Percentiles rank a stretch among this genome's conserved stretches.
These are phyloP conservation scores for Arthroderma sp. DNA, from an alignment of 2,329 filamentous ascomycete species.

Conservation along the genomic window DNA sequence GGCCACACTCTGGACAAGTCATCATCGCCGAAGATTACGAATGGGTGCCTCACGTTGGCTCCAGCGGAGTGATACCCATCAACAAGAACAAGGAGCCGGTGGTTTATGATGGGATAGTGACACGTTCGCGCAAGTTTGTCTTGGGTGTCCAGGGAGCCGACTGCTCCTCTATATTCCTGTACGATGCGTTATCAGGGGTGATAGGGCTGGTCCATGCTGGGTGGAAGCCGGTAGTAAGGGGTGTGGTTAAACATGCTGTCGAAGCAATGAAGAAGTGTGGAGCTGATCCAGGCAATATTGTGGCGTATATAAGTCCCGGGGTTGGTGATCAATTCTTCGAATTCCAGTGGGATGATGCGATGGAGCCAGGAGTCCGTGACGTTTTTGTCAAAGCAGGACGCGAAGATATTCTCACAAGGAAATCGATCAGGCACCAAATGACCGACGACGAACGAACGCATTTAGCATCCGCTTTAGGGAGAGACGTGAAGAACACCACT, in stretches of 20 bases:
- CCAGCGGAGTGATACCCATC: constrained; percentile 4
- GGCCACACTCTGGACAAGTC: constrained; percentile 6
- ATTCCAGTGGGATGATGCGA: constrained; percentile 5
- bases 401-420: neutral
- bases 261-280: constrained; percentile 4
- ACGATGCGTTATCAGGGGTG: constrained; percentile 1
- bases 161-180: constrained; percentile 7
- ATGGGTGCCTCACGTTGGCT: constrained; percentile 1
- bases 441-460: constrained; percentile 1
- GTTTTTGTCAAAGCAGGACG: constrained; percentile 5
- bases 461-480: constrained; percentile 1
- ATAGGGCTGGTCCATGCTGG: constrained; percentile 6
- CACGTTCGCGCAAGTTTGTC: constrained; percentile 2
- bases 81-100: neutral
- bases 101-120: constrained; percentile 6
- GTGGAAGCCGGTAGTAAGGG: constrained; percentile 6
- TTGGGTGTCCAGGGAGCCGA: constrained; percentile 6
- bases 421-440: constrained; percentile 3
- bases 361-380: constrained; percentile 2
- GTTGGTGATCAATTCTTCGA: constrained; percentile 1
- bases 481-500: neutral
- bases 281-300: constrained; percentile 1
- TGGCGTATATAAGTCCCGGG: constrained; percentile 5
- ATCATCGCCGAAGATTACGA: constrained; percentile 3
- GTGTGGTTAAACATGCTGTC: constrained; percentile 3